Conservation (phyloP, 2,329 filamentous ascomycete species). For the Geosmithia flava region DNA sequence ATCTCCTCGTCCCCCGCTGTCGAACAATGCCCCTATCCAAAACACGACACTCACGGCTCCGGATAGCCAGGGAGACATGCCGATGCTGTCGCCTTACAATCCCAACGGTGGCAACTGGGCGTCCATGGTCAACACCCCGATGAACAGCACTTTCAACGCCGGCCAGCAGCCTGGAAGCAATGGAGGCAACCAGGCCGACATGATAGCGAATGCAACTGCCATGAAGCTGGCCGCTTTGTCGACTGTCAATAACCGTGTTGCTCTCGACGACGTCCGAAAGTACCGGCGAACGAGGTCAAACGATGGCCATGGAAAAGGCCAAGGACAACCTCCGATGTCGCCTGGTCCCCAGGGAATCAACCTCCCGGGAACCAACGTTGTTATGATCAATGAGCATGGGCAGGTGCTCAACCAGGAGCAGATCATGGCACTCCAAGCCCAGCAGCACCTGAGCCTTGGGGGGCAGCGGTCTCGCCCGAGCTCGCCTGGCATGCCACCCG, state of each 20-base stretch:
- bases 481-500: slow-evolving; percentile 72
- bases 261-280: slow-evolving; percentile 91
- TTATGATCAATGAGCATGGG: slow-evolving; percentile 92
- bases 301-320: slow-evolving; percentile 52
- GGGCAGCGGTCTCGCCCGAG: slow-evolving; percentile 74
- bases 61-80: slow-evolving; percentile 59
- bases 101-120: slow-evolving; percentile 88
- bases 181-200: slow-evolving; percentile 68
- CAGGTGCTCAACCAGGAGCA: slow-evolving; percentile 80
- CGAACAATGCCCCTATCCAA: slow-evolving; percentile 61
- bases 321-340: slow-evolving; percentile 49
- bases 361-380: slow-evolving; percentile 62
- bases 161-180: slow-evolving; percentile 10
- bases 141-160: slow-evolving; percentile 68
- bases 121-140: slow-evolving; percentile 95
- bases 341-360: slow-evolving; percentile 50
- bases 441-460: slow-evolving; percentile 46
- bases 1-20: slow-evolving; percentile 63
- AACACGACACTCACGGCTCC: slow-evolving; percentile 65
- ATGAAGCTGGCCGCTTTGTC: slow-evolving; percentile 98
- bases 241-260: slow-evolving; percentile 96
- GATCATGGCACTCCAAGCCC: slow-evolving; percentile 66
- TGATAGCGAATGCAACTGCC: slow-evolving; percentile 96
- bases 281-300: slow-evolving; percentile 86
- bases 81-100: slow-evolving; percentile 74